These are phyloP conservation scores for Calonectria pteridis DNA, from an alignment of 2,329 filamentous ascomycete species.

Conservation along the genomic window DNA sequence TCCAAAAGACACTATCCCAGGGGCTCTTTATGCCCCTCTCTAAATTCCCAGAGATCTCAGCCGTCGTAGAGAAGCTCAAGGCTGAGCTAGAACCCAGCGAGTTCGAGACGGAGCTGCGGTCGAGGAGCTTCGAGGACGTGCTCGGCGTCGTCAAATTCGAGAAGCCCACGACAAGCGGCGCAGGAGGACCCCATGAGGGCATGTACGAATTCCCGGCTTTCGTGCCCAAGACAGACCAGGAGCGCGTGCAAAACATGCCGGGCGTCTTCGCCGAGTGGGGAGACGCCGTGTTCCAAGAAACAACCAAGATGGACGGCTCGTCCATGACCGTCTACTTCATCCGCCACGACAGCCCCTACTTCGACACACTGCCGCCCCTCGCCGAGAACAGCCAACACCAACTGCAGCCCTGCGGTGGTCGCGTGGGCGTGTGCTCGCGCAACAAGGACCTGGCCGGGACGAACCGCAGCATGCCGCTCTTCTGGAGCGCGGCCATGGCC, in stretches of 20 bases:
- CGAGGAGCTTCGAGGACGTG: conserved; percentile 35
- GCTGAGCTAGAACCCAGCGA: neutral
- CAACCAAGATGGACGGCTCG: conserved; percentile 55
- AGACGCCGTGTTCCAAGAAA: conserved; percentile 50
- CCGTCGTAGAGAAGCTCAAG: neutral
- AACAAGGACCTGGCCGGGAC: conserved; percentile 36
- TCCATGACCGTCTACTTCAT: conserved; percentile 55
- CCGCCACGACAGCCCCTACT: conserved; percentile 34
- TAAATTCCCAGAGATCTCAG: conserved; percentile 34
- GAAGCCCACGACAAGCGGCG: neutral
- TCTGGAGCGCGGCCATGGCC: conserved; percentile 30
- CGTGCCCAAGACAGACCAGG: conserved; percentile 39
- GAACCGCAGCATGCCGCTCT: conserved; percentile 26
- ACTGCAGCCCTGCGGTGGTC: neutral
- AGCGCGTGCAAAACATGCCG: conserved; percentile 41
- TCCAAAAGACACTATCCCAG: conserved; percentile 38
- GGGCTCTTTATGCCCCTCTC: conserved; percentile 36
- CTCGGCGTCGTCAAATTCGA: conserved; percentile 39
- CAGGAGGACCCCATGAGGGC: neutral
- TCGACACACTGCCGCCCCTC: conserved; percentile 30
- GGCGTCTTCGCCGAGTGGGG: conserved; percentile 31
- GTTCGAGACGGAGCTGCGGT: conserved; percentile 16
- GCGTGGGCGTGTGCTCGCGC: conserved; percentile 40
- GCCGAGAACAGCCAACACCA: neutral
- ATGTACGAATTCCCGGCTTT: conserved; percentile 37